phyloP scores from a whole-genome alignment of 2,329 filamentous ascomycete species.

The Verticillium isaacii region DNA sequence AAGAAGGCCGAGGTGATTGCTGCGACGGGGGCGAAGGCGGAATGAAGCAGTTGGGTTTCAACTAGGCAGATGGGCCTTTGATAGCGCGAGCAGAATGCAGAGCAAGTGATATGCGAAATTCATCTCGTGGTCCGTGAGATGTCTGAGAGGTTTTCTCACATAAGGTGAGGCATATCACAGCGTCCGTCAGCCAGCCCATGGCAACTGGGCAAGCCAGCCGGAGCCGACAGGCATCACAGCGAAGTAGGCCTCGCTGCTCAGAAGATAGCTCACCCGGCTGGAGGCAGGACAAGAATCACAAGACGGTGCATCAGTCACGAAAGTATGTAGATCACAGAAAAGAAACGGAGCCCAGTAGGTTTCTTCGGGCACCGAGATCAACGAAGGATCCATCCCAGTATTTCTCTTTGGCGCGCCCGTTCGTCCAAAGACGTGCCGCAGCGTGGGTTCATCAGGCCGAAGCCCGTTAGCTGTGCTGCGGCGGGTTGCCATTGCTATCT shows the following conservation, averaged over 20 bases:
- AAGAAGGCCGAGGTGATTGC: slow-evolving; percentile 2
- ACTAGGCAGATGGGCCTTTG: too few species aligned
- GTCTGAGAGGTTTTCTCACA: too few species aligned
- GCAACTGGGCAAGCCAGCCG: too few species aligned
- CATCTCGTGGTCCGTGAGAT: too few species aligned
- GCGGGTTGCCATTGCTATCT: slow-evolving; percentile 13
- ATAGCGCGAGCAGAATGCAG: too few species aligned
- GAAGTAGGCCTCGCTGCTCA: too few species aligned
- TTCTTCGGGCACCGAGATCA: slow-evolving; percentile 14
- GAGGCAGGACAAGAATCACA: too few species aligned
- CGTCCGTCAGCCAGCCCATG: too few species aligned
- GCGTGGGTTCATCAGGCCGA: slow-evolving; percentile 1
- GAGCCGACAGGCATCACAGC: too few species aligned
- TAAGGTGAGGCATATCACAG: too few species aligned
- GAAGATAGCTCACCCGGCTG: too few species aligned
- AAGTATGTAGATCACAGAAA: slow-evolving; percentile 15
- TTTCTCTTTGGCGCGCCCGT: slow-evolving; percentile 13
- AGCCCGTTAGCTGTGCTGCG: slow-evolving; percentile 13
- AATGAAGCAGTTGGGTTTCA: background rate
- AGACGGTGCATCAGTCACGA: background rate
- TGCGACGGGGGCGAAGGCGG: background rate
- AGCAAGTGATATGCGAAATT: too few species aligned
- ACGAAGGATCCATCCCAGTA: slow-evolving; percentile 16
- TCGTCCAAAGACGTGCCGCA: slow-evolving; percentile 14
- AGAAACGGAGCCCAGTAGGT: slow-evolving; percentile 14